phyloP scores from a whole-genome alignment of 805 yeast genomes.

The Wickerhamiella occidentalis region DNA sequence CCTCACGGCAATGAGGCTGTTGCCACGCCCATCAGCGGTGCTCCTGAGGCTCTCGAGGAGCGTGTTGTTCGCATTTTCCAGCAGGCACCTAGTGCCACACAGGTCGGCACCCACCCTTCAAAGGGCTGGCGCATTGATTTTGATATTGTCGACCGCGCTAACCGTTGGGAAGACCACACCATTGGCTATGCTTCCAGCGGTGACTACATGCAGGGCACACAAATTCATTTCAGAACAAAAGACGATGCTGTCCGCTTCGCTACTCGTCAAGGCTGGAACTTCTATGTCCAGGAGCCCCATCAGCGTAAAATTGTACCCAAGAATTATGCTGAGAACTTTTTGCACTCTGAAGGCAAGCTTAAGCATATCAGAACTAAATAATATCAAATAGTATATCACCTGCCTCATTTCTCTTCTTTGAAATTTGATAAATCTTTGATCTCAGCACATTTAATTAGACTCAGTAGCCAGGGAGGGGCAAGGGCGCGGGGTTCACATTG shows the following conservation, averaged over 20 bases:
- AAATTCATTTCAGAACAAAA: conserved; percentile 57
- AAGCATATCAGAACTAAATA: conserved; percentile 67
- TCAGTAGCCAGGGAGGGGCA: not conserved
- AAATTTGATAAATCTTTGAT: too few species aligned
- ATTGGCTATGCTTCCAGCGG: conserved; percentile 74
- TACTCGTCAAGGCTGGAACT: conserved; percentile 75
- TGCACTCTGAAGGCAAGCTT: conserved; percentile 55
- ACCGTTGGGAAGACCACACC: conserved; percentile 82
- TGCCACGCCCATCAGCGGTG: conserved; percentile 36
- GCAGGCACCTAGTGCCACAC: conserved; percentile 72
- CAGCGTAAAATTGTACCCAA: conserved; percentile 60
- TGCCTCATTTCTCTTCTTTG: not conserved
- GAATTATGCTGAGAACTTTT: conserved; percentile 61
- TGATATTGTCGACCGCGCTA: conserved; percentile 65
- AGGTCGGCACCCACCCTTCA: conserved; percentile 42
- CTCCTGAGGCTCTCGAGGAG: conserved; percentile 51
- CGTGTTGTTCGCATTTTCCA: conserved; percentile 67
- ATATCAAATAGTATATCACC: not conserved
- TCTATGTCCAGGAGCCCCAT: conserved; percentile 71
- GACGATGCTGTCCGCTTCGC: conserved; percentile 74
- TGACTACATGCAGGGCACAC: conserved; percentile 70
- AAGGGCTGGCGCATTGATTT: conserved; percentile 65
- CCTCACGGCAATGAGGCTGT: conserved; percentile 6
- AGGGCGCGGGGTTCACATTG: not conserved
- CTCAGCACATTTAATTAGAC: too few species aligned